These are phyloP conservation scores for Sarocladiaceae sp. DNA, from an alignment of 2,329 filamentous ascomycete genomes.

Conservation along the genomic window DNA sequence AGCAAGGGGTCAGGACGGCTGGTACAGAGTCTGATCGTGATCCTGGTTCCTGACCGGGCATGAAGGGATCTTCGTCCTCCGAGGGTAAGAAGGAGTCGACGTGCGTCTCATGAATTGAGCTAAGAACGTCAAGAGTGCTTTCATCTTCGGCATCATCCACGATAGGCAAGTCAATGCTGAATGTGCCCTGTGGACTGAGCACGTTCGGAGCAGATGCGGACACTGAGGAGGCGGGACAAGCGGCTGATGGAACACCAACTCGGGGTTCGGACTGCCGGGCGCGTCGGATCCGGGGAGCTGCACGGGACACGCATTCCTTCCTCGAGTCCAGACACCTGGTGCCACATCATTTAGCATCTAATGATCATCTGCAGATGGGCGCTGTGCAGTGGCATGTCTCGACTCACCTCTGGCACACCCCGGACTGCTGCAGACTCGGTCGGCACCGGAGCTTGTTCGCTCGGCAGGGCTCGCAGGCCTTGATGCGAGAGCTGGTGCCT, in stretches of 20 bases:
- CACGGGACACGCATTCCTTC: slow-evolving; percentile 46
- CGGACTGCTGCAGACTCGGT: slow-evolving; percentile 36
- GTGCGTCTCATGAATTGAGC: slow-evolving; percentile 34
- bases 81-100: slow-evolving; percentile 34
- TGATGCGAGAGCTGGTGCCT: background rate
- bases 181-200: slow-evolving; percentile 40
- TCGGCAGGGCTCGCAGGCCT: slow-evolving; percentile 47
- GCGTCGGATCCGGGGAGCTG: slow-evolving; percentile 42
- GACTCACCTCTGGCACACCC: slow-evolving; percentile 44
- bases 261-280: slow-evolving; percentile 23
- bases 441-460: slow-evolving; percentile 48
- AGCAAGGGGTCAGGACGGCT: slow-evolving; percentile 20
- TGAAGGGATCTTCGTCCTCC: slow-evolving; percentile 17
- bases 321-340: slow-evolving; percentile 45
- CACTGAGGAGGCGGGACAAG: slow-evolving; percentile 14
- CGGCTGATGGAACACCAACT: background rate
- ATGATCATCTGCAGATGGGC: background rate
- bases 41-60: slow-evolving; percentile 14
- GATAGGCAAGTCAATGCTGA: slow-evolving; percentile 47
- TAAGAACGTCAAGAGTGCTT: slow-evolving; percentile 35
- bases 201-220: slow-evolving; percentile 17
- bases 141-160: slow-evolving; percentile 30
- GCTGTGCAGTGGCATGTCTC: background rate
- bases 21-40: slow-evolving; percentile 13
- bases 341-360: slow-evolving; percentile 1